phyloP scores from a whole-genome alignment of 2,329 filamentous ascomycete species.

The Sclerotinia glacialis region DNA sequence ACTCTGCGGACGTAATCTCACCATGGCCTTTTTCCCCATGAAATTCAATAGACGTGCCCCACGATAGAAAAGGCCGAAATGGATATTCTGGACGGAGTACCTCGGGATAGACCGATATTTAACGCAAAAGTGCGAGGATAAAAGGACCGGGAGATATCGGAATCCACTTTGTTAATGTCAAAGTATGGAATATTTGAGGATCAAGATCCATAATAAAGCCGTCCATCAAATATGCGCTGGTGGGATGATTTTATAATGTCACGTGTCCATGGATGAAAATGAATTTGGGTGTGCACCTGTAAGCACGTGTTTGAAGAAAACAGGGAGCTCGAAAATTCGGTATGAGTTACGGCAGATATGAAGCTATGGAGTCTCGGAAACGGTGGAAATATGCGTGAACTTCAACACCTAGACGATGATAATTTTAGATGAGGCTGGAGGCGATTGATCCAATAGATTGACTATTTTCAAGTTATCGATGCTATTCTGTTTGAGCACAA shows the following conservation, averaged over 20 bases:
- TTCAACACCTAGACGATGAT: background rate
- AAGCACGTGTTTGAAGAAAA: slow-evolving; percentile 3
- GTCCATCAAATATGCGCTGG: slow-evolving; percentile 10
- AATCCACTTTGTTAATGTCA: slow-evolving; percentile 6
- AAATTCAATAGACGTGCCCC: slow-evolving; percentile 11
- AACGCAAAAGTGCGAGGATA: slow-evolving; percentile 3
- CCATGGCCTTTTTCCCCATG: slow-evolving; percentile 5
- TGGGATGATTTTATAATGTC: slow-evolving; percentile 1
- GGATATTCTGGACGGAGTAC: background rate
- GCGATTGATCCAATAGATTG: background rate
- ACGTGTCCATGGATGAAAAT: slow-evolving; percentile 2
- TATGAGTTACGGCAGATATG: background rate
- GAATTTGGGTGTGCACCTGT: background rate
- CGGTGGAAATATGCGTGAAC: slow-evolving; percentile 11
- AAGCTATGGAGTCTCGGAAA: background rate
- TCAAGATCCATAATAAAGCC: slow-evolving; percentile 23
- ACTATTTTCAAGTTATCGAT: background rate
- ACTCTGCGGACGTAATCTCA: background rate
- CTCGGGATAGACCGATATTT: background rate
- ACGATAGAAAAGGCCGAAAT: slow-evolving; percentile 13
- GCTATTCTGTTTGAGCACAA: slow-evolving; percentile 11
- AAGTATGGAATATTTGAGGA: slow-evolving; percentile 1
- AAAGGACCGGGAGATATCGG: slow-evolving; percentile 19
- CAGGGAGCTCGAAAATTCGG: background rate
- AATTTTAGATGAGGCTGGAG: slow-evolving; percentile 15